phyloP scores from a whole-genome alignment of 352 stramenopile species.

The Phytophthora parvispora region DNA sequence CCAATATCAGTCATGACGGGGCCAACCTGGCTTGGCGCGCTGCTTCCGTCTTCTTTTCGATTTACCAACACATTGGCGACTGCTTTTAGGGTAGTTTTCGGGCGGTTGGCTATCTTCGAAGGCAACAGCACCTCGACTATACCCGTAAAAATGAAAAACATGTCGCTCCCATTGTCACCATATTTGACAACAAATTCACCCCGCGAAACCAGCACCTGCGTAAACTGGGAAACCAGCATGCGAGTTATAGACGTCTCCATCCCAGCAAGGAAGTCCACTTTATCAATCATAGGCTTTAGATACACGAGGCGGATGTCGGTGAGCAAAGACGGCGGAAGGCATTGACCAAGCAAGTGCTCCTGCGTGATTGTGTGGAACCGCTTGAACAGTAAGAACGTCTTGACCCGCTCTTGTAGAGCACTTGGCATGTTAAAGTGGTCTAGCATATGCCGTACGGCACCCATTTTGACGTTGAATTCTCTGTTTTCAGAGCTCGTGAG shows the following conservation, averaged over 20 bases:
- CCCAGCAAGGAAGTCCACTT: conserved; percentile 59
- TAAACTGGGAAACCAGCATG: conserved; percentile 74
- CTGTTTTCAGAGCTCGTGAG: conserved; percentile 65
- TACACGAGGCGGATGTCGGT: conserved; percentile 71
- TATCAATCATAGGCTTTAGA: conserved; percentile 67
- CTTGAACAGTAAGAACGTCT: conserved; percentile 73
- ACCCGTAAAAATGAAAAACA: conserved; percentile 77
- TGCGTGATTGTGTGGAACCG: conserved; percentile 73
- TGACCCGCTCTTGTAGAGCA: conserved; percentile 51
- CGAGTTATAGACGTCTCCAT: conserved; percentile 62
- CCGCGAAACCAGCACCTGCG: conserved; percentile 54
- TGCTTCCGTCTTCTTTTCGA: neutral
- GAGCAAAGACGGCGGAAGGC: conserved; percentile 63
- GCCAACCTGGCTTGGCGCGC: neutral
- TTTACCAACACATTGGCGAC: conserved; percentile 1
- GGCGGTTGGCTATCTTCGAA: neutral
- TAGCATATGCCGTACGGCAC: conserved; percentile 56
- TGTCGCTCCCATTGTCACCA: conserved; percentile 64
- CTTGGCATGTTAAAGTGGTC: conserved; percentile 58
- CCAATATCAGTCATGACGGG: neutral
- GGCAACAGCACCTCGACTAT: conserved; percentile 51
- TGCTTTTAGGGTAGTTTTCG: conserved; percentile 4
- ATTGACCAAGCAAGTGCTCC: conserved; percentile 60
- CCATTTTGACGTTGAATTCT: conserved; percentile 62
- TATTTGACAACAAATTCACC: conserved; percentile 46